Base-by-base conservation (phyloP, 1,284 basidiomycete species). In the Ustilago vetiveriae region DNA sequence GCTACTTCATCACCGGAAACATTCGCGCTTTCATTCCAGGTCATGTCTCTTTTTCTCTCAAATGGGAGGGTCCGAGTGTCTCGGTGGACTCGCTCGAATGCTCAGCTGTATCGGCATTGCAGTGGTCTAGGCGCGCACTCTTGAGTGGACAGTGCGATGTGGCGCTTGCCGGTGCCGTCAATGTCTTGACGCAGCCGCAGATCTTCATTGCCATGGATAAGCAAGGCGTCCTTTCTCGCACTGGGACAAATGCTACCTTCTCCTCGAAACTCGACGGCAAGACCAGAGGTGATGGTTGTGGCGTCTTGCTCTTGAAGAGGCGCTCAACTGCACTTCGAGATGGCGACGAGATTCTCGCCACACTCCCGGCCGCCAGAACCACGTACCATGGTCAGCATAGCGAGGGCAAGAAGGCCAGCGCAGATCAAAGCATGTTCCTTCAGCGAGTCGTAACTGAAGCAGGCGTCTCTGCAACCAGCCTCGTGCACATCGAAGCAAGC, bases 1-100 rank as follows among this genome's bases (percentile, higher is more conserved):
- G 62, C 67, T 73, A 66, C 68, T 71, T 74, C 14, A 71, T 74
- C 56, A 70, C 72, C 0, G 72, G 72, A 47, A 70, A 69, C 48
- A 68, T 68, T 22, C 58, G 72, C n/a, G 72, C 72, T 13, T 74
- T 74, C 44, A 57, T 74, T 14, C 67, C 72, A 6, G 72, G 72
- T 3, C 55, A 53, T 40, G 38, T 71, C 11, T 65, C 59, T 2
- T 74, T 71, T 45, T 52, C 46, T 7, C 50, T 64, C 29, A 64
- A 58, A 14, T 68, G 62, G 62, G 64, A 67, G 22, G 72, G 72
- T 6, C 68, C 72, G 1, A 64, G 59, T 22, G 48, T 64, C 4
- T 64, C 64, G 17, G 52, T 71, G 17, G 72, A 74, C 38, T 55
- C 67, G 1, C 55, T 59, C 30, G 72, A 74, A 36, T 64, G 56